Conservation (phyloP, 768 basidiomycete species). For the Paxillus rubicundulus region DNA sequence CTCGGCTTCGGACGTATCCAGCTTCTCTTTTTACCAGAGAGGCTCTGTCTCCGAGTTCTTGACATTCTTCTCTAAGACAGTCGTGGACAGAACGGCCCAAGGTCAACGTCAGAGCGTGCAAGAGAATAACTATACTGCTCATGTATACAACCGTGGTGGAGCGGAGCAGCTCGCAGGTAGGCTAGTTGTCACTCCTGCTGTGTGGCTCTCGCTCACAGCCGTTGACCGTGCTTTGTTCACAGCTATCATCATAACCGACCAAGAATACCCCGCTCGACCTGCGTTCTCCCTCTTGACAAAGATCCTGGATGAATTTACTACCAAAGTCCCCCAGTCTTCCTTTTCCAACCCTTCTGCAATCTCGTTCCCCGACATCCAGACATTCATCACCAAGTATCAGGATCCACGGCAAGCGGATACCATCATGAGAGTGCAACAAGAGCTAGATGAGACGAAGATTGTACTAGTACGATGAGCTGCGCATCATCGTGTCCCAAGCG, state of each 20-base stretch:
- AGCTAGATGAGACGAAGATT: conserved; percentile 99
- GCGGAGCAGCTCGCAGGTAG: conserved; percentile 80
- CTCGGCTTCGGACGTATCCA: conserved; percentile 75
- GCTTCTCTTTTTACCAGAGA: conserved; percentile 92
- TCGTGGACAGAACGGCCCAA: conserved; percentile 80
- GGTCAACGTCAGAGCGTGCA: conserved; percentile 93
- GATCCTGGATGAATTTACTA: conserved; percentile 86
- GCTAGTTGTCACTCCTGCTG: conserved; percentile 19
- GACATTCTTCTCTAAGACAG: conserved; percentile 91
- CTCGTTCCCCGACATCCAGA: conserved; percentile 72
- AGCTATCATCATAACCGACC: conserved; percentile 92
- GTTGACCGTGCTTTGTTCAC: conserved; percentile 6
- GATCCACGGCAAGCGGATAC: conserved; percentile 96
- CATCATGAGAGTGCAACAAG: conserved; percentile 97
- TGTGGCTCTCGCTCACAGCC: neutral
- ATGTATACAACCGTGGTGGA: conserved; percentile 91
- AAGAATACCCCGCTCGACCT: conserved; percentile 94
- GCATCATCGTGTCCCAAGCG: neutral
- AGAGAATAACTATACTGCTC: conserved; percentile 90
- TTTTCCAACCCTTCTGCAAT: conserved; percentile 65
- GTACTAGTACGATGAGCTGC: conserved; percentile 64
- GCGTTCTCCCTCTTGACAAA: conserved; percentile 95
- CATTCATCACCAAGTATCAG: conserved; percentile 89
- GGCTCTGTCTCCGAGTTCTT: conserved; percentile 89
- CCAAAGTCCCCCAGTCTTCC: conserved; percentile 71